Evolutionary conservation across 202 grass and related monocot genomes (phyloP), one percentile per base, ranked within the genome.

Genomic region (Schoenoplectus tabernaemontani): DNA sequence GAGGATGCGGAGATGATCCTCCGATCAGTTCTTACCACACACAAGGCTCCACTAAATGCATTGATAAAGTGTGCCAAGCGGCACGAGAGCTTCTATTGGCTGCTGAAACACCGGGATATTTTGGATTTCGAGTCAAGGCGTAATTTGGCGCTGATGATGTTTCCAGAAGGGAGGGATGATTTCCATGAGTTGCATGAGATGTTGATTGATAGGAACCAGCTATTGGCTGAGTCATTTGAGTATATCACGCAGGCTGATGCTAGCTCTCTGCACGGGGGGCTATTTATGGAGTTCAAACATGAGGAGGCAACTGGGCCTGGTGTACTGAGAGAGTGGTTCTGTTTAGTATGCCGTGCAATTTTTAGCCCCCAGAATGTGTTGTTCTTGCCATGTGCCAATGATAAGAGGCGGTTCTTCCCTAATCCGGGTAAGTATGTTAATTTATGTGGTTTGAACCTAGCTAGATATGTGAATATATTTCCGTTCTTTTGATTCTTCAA

Each of bases 251-350:
- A 81, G 59, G 92, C 88, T 22, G 85, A 59, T 24, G 67, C 88
- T 26, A 84, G 5, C 76, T 87, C 91, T 56, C 85, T 99, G 83
- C 96, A 59, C 15, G 84, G 88, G 64, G 91, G 92, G 20, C 76
- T 99, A 12, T 99, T 99, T 80, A 99, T 99, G 91, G 96, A 99
- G 88, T 99, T 99, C 79, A 99, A 99, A 93, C 88, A 93, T 64
- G 96, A 99, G 86, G 96, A 93, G 79, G 96, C 96, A 34, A 99
- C 96, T 26, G 96, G 92, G 56, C 96, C 92, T 82, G 96, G 96
- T 4, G 96, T 99, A 77, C 71, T 95, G 34, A 95, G 96, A 62
- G 96, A 99, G 81, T 99, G 96, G 96, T 99, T 99, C 76, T 89
- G 83, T 73, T 79, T 99, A 82, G 88, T 99, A 75, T 99, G 88